A percentile compares a stretch with the other conserved stretches of the same genome.
These are phyloP conservation scores for Fusarium drepaniforme DNA, from an alignment of 2,329 filamentous ascomycete species.

Conservation along the genomic window DNA sequence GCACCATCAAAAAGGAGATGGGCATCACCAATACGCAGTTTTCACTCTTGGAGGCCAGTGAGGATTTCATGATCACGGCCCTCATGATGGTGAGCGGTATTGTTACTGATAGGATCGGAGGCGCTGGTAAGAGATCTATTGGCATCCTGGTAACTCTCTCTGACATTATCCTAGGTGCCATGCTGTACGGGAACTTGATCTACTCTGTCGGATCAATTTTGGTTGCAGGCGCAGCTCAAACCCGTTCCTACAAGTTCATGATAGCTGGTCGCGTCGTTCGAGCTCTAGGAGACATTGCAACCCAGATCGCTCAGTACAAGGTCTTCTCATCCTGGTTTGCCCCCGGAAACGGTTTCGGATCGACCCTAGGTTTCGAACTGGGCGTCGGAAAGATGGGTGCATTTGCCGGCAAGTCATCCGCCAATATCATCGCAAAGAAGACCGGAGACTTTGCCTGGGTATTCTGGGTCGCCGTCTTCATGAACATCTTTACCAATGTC, in stretches of 20 bases:
- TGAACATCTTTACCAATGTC: slow-evolving; percentile 72
- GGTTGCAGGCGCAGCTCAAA: slow-evolving; percentile 66
- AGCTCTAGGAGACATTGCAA: slow-evolving; percentile 71
- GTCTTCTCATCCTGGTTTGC: slow-evolving; percentile 74
- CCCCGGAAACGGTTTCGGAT: slow-evolving; percentile 70
- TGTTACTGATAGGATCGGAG: slow-evolving; percentile 68
- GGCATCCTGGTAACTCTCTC: too few relatives aligned
- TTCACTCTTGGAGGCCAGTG: slow-evolving; percentile 67
- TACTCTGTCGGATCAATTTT: slow-evolving; percentile 69
- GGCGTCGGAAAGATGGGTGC: slow-evolving; percentile 68
- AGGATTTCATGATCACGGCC: slow-evolving; percentile 70
- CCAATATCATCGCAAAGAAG: slow-evolving; percentile 68
- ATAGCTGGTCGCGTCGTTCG: slow-evolving; percentile 66
- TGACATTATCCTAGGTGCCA: not conserved
- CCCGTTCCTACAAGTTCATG: slow-evolving; percentile 70
- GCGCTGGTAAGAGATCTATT: slow-evolving; percentile 51
- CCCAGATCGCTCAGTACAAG: slow-evolving; percentile 73
- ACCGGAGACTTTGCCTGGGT: slow-evolving; percentile 71
- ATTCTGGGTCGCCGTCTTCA: slow-evolving; percentile 70
- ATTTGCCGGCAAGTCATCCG: slow-evolving; percentile 69
- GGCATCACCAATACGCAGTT: slow-evolving; percentile 71
- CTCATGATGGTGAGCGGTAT: slow-evolving; percentile 66
- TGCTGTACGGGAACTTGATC: slow-evolving; percentile 66
- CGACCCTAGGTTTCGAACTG: slow-evolving; percentile 70
- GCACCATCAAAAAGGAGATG: slow-evolving; percentile 69